Conservation (phyloP, 2,329 filamentous ascomycete species). For the Tolypocladium inflatum region DNA sequence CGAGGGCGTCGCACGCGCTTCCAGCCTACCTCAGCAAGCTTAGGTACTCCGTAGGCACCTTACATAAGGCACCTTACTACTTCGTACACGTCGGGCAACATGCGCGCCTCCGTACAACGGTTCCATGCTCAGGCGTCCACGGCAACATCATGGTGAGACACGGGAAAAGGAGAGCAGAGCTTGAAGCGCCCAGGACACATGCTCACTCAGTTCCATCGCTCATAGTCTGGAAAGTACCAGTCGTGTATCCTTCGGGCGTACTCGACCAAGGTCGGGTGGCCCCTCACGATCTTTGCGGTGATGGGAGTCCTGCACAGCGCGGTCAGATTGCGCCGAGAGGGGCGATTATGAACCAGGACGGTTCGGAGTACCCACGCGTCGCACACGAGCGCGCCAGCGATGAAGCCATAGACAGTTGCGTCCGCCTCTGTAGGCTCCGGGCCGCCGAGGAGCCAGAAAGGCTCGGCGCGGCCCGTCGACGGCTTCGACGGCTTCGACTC, state of each 20-base stretch:
- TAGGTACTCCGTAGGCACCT: neutral
- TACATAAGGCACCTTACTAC: neutral
- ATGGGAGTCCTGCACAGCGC: conserved; percentile 21
- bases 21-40: too few species aligned
- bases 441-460: conserved; percentile 50
- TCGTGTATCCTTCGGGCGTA: conserved; percentile 48
- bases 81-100: neutral
- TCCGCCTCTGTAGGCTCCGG: conserved; percentile 47
- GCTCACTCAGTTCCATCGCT: conserved; percentile 19
- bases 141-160: neutral
- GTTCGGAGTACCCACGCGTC: conserved; percentile 35
- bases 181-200: neutral
- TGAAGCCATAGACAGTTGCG: conserved; percentile 44
- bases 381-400: conserved; percentile 40
- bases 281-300: conserved; percentile 31
- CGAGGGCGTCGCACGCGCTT: neutral
- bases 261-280: conserved; percentile 39
- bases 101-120: neutral
- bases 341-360: neutral
- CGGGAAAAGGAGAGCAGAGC: neutral
- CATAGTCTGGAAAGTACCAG: conserved; percentile 49
- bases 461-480: conserved; percentile 11
- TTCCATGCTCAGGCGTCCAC: neutral
- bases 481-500: conserved; percentile 17
- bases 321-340: neutral